These are phyloP conservation scores for Wallacemonas sp. DNA, from an alignment of 208 protist genomes.

Conservation along the genomic window DNA sequence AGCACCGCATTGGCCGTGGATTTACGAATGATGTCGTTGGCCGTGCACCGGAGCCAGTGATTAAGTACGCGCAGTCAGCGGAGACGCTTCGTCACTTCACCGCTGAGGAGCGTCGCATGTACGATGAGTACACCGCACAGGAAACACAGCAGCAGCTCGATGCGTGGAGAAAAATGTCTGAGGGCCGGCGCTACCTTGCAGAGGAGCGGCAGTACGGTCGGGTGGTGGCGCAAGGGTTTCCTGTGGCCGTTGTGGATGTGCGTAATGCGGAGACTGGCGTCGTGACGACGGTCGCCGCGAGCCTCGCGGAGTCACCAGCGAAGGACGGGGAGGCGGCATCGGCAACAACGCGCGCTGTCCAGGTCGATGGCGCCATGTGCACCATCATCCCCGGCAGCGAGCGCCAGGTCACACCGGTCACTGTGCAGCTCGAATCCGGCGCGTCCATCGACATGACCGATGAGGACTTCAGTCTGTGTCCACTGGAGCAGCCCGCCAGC, in stretches of 20 bases:
- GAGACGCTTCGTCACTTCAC: conserved; percentile 72
- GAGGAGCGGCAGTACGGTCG: conserved; percentile 72
- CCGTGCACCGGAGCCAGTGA: conserved; percentile 68
- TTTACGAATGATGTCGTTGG: conserved; percentile 50
- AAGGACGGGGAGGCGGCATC: not conserved
- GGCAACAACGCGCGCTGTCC: conserved; percentile 4
- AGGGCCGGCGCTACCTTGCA: conserved; percentile 60
- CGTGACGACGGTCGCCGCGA: conserved; percentile 53
- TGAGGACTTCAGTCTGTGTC: conserved; percentile 61
- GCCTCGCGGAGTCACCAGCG: conserved; percentile 14
- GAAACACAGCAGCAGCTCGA: conserved; percentile 59
- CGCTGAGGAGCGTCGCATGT: conserved; percentile 76
- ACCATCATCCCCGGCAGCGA: conserved; percentile 31
- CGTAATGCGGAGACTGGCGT: conserved; percentile 46
- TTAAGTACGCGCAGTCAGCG: conserved; percentile 62
- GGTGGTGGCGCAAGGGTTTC: conserved; percentile 34
- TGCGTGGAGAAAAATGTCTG: conserved; percentile 45
- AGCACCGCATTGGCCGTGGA: conserved; percentile 60
- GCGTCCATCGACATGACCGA: conserved; percentile 66
- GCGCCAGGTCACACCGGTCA: conserved; percentile 52
- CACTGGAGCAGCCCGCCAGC: conserved; percentile 56
- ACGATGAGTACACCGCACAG: conserved; percentile 70
- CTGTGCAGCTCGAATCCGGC: conserved; percentile 68
- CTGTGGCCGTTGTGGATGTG: conserved; percentile 67
- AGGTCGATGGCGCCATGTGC: conserved; percentile 55